phyloP scores from a whole-genome alignment of 805 yeast genomes.

The Myxozyma udenii region DNA sequence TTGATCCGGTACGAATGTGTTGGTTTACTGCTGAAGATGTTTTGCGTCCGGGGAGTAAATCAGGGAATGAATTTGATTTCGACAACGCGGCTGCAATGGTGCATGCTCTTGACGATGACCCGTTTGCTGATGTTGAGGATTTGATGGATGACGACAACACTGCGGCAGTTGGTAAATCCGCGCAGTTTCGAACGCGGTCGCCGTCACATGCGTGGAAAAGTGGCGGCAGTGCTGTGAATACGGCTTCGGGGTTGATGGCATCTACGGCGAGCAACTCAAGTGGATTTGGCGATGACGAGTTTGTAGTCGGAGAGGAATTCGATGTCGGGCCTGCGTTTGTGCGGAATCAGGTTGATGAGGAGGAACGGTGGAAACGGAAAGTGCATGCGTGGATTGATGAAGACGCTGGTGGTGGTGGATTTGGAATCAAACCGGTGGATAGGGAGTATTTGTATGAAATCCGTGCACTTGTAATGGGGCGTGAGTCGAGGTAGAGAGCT shows the following conservation, averaged over 20 bases:
- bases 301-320: constrained; percentile 38
- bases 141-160: constrained; percentile 14
- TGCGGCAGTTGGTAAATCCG: not conserved
- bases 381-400: constrained; percentile 37
- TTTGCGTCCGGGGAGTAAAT: not conserved
- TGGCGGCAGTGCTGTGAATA: not conserved
- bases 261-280: not conserved
- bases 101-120: constrained; percentile 27
- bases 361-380: constrained; percentile 39
- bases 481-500: too few species aligned
- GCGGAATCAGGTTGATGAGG: constrained; percentile 35
- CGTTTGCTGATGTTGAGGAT: constrained; percentile 28
- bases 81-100: constrained; percentile 49
- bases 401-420: not conserved
- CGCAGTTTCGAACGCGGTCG: not conserved
- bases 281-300: constrained; percentile 28
- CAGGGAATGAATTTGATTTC: constrained; percentile 15
- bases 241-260: not conserved
- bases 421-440: constrained; percentile 6
- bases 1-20: constrained; percentile 53
- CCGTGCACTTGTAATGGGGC: constrained; percentile 37
- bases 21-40: constrained; percentile 50
- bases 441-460: constrained; percentile 38
- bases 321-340: constrained; percentile 33
- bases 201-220: not conserved